A percentile compares a stretch with the other conserved stretches of the same genome.
Evolutionary conservation across 164 flowering plant genomes (phyloP).

Genomic region (Warburgia ugandensis): DNA sequence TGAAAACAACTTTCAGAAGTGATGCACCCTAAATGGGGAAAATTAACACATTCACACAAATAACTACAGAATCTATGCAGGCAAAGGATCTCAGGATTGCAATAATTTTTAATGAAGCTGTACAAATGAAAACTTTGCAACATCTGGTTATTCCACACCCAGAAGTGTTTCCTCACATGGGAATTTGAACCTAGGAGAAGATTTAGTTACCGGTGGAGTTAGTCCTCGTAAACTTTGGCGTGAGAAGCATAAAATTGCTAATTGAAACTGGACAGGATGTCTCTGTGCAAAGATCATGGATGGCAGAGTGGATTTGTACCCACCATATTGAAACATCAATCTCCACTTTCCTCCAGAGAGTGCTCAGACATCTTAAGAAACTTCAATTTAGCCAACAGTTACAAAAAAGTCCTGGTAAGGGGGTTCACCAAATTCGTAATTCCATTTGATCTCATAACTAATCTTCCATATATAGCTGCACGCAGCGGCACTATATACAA

Average conservation of each 20-base stretch:
- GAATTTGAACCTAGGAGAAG: background rate
- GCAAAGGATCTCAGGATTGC: background rate
- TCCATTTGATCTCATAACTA: background rate
- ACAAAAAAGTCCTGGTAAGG: no score
- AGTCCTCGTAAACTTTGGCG: conserved; percentile 61
- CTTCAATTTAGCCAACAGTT: background rate
- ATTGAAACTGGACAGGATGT: conserved; percentile 66
- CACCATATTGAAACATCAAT: conserved; percentile 61
- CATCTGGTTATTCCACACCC: no score
- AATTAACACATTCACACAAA: background rate
- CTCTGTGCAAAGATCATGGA: conserved; percentile 61
- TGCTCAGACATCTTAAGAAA: conserved; percentile 19
- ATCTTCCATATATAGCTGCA: background rate
- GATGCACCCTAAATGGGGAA: background rate
- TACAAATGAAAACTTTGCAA: background rate
- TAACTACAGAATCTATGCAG: no score
- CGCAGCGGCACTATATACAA: background rate
- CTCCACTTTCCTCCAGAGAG: conserved; percentile 44
- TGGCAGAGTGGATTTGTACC: conserved; percentile 43
- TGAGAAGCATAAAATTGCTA: conserved; percentile 73
- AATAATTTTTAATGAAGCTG: background rate
- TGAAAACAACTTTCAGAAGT: no score
- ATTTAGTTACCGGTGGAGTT: conserved; percentile 66
- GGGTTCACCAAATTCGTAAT: no score
- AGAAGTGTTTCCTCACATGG: background rate